A percentile compares a stretch with the other conserved stretches of the same genome.
Conservation (phyloP, 371 early-diverging fungal genomes). For the Rhizopus arrhizus region DNA sequence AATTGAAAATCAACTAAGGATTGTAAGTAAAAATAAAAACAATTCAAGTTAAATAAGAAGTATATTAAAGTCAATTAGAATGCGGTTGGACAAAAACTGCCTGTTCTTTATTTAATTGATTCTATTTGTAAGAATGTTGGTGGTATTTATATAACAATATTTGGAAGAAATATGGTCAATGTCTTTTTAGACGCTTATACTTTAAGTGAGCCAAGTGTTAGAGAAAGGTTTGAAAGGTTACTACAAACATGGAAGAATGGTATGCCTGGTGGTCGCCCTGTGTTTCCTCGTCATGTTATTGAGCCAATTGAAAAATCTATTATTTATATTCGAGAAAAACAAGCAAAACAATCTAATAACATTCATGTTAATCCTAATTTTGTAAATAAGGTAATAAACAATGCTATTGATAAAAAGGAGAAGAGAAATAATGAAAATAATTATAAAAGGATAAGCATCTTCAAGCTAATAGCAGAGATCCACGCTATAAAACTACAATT, state of each 20-base stretch:
- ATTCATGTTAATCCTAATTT: conserved; percentile 70
- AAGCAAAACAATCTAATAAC: conserved; percentile 22
- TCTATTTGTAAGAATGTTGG: conserved; percentile 93
- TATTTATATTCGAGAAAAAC: conserved; percentile 40
- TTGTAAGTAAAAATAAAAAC: conserved; percentile 57
- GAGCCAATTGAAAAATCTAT: conserved; percentile 61
- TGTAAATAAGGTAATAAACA: conserved; percentile 49
- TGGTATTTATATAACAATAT: conserved; percentile 68
- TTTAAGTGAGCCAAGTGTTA: conserved; percentile 62
- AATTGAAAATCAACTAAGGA: conserved; percentile 79
- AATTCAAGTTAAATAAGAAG: conserved; percentile 6
- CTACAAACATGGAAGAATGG: conserved; percentile 83
- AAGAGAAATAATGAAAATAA: background rate
- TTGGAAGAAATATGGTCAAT: conserved; percentile 70
- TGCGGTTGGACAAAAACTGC: conserved; percentile 77
- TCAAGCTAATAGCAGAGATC: conserved; percentile 23
- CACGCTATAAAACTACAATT: conserved; percentile 20
- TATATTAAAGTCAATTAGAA: conserved; percentile 50
- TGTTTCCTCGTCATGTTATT: conserved; percentile 63
- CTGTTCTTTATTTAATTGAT: conserved; percentile 88
- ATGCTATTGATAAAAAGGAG: background rate
- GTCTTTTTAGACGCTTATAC: conserved; percentile 77
- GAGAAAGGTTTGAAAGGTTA: conserved; percentile 71
- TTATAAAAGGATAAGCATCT: conserved; percentile 14
- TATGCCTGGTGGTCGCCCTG: conserved; percentile 59